These are phyloP conservation scores for Mycena haematopus DNA, from an alignment of 768 basidiomycete genomes.

Conservation along the genomic window DNA sequence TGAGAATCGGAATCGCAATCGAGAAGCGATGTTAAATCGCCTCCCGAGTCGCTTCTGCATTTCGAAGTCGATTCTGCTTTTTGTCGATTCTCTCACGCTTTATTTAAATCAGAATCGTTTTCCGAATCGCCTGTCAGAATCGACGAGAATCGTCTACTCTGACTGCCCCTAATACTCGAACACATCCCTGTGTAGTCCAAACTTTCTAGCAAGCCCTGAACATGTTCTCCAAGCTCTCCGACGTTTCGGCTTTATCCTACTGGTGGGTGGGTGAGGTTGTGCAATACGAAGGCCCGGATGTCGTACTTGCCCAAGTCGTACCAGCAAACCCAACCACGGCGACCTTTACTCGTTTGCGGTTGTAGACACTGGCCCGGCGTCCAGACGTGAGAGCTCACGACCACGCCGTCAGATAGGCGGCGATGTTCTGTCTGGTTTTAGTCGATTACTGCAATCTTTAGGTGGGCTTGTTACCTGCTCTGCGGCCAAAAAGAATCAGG, in stretches of 20 bases:
- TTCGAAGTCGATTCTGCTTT: too few relatives aligned
- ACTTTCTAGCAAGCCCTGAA: slow-evolving; percentile 2
- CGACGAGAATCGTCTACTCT: too few relatives aligned
- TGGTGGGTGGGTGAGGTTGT: not conserved
- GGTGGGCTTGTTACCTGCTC: not conserved
- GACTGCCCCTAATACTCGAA: slow-evolving; percentile 12
- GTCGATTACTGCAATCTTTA: not conserved
- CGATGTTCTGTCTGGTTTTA: not conserved
- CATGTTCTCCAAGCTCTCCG: slow-evolving; percentile 19
- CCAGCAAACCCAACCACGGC: not conserved
- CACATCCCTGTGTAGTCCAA: slow-evolving; percentile 19
- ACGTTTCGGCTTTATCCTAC: not conserved
- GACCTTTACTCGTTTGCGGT: too few relatives aligned
- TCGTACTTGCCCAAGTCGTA: not conserved
- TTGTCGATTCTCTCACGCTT: too few relatives aligned
- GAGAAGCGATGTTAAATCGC: too few relatives aligned
- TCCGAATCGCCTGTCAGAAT: too few relatives aligned
- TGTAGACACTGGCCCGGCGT: too few relatives aligned
- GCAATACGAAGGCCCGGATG: not conserved
- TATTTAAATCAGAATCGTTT: too few relatives aligned
- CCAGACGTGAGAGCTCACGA: not conserved
- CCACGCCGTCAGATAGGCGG: too few relatives aligned
- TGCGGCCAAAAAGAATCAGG: not conserved
- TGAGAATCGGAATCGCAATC: too few relatives aligned
- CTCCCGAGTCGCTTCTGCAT: too few relatives aligned